Percentiles rank a stretch among this genome's conserved stretches.
These are phyloP conservation scores for Phylloporus rhodoxanthus DNA, from an alignment of 768 basidiomycete genomes.

Conservation along the genomic window DNA sequence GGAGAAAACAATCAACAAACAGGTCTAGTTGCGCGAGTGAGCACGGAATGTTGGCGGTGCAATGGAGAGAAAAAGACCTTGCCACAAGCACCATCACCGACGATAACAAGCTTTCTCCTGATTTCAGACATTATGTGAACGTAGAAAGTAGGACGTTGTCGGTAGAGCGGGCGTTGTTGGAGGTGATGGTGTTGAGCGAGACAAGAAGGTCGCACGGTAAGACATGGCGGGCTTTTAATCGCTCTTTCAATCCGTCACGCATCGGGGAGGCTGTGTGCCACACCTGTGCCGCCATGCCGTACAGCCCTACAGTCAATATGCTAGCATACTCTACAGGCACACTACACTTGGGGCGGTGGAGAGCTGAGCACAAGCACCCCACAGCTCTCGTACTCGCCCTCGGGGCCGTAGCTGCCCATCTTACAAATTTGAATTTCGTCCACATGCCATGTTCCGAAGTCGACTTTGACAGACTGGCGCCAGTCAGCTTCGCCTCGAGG, in stretches of 20 bases:
- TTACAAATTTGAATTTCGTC: slow-evolving; percentile 59
- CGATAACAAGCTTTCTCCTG: slow-evolving; percentile 97
- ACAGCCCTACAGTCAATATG: slow-evolving; percentile 6
- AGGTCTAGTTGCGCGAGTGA: slow-evolving; percentile 51
- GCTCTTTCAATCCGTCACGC: slow-evolving; percentile 27
- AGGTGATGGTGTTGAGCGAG: slow-evolving; percentile 35
- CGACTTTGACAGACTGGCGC: slow-evolving; percentile 30
- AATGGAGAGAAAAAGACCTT: slow-evolving; percentile 50
- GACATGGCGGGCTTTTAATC: slow-evolving; percentile 33
- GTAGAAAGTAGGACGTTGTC: slow-evolving; percentile 31
- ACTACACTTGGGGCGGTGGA: background rate
- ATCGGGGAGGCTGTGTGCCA: slow-evolving; percentile 20
- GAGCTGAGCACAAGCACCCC: slow-evolving; percentile 13
- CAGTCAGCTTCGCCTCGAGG: slow-evolving; percentile 2
- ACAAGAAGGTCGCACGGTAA: slow-evolving; percentile 35
- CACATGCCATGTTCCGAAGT: slow-evolving; percentile 51
- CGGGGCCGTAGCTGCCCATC: slow-evolving; percentile 62
- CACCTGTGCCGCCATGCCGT: slow-evolving; percentile 28
- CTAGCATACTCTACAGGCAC: background rate
- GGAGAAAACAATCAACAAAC: slow-evolving; percentile 92
- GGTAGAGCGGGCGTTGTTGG: slow-evolving; percentile 33
- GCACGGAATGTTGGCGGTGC: slow-evolving; percentile 10
- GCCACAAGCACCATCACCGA: slow-evolving; percentile 97
- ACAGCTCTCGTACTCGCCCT: slow-evolving; percentile 57
- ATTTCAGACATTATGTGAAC: slow-evolving; percentile 82